Evolutionary conservation across 805 yeast species (phyloP), one percentile per base, ranked within the genome.

Genomic region (Wickerhamiella brachini): DNA sequence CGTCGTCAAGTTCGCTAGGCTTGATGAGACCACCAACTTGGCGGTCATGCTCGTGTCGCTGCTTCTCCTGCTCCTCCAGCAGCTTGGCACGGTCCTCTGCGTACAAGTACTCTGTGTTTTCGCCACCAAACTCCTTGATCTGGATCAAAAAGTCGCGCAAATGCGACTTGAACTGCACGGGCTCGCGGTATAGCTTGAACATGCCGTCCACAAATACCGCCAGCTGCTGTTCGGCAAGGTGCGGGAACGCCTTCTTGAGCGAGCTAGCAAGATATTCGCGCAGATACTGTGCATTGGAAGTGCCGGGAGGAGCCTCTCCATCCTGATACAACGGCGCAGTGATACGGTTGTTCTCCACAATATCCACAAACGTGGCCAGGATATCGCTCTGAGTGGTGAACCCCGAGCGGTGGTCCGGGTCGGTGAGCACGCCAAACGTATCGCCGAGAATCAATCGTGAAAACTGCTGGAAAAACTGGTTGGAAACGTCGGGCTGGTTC

Each of bases 351-450:
- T 79, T 83, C 64, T 85, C 85, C 13, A 90, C 93, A 54, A 90
- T 71, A 53, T 85, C 85, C 56, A 93, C 79, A 69, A 93, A 75
- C 65, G 81, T 84, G 53, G 95, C 82, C 60, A 93, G 75, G 56
- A 94, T 73, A 62, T 84, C 83, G 7, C 95, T 76, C 70, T 93
- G 99, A 58, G 81, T 76, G 55, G 83, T 78, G 72, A 93, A 93
- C 1, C 97, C 97, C 24, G 97, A 86, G 70, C 93, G 90, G 68
- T 93, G 99, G 68, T 93, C 99, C 8, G 96, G 82, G 66, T 93
- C 97, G 2, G 98, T 93, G 52, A 93, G 75, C 31, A 93, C 97
- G 61, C 78, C 85, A 65, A 93, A 93, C 1, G 95, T 84, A 66
- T 93, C 99, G 53, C 93, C 80, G 55, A 93, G 76, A 53, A 93